Base-by-base conservation (phyloP, 768 basidiomycete genomes). In the Hypholoma fasciculare region DNA sequence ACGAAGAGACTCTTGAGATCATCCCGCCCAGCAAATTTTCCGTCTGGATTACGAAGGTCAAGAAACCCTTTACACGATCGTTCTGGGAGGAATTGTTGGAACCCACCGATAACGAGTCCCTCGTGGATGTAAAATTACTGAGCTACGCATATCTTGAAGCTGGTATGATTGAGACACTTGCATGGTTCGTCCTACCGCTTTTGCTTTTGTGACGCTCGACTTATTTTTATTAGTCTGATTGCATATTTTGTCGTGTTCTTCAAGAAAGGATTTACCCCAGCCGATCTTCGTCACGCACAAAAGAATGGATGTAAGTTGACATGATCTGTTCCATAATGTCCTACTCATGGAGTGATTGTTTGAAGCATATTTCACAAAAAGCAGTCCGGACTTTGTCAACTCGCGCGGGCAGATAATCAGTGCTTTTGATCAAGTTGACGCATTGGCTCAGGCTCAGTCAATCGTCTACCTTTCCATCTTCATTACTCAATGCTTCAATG, bases 401-500 rank as follows among this genome's bases (percentile, higher is more conserved):
- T 67, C 74, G 52, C 76, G 77, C 1, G 86, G 87, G 3, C 71
- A 79, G 53, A 58, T 66, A 4, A 72, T 88, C 56, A 66, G 60
- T 17, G 84, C 76, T 0, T 46, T 72, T 2, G 54, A 80, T 27
- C 87, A 89, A 71, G 74, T 84, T 12, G 79, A 86, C 34, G 86
- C 85, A 2, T 66, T 87, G 0, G 85, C 67, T 0, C 77, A 86
- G 65, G 85, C 85, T 0, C 86, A 88, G 66, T 83, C 83, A 0
- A 87, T 89, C 26, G 81, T 84, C 39, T 88, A 86, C 65, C 74
- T 87, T n/a, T 83, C 83, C 3, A 76, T 89, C 36, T 87, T 87
- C 74, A 85, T 88, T 61, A 79, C 76, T 14, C 87, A 87, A 66
- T 87, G 85, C 67, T 88, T 87, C 76, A 88, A 88, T 63, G 86